A percentile compares a stretch with the other conserved stretches of the same genome.
These are phyloP conservation scores for Striga asiatica DNA, from an alignment of 257 asterid genomes.

Conservation along the genomic window DNA sequence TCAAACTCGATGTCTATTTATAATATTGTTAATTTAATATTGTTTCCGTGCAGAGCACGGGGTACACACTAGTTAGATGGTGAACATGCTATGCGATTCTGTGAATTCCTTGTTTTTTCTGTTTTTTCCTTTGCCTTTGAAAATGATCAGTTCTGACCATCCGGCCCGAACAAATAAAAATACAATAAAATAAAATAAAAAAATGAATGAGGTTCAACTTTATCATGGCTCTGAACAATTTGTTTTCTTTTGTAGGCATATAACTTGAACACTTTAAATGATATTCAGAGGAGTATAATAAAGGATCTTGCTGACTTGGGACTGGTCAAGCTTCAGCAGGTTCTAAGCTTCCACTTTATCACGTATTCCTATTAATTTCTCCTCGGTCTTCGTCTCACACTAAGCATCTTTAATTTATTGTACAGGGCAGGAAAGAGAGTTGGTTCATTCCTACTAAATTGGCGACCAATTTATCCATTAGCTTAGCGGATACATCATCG, in stretches of 20 bases:
- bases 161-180: too few relatives aligned
- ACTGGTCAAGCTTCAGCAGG: conserved; percentile 94
- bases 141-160: neutral
- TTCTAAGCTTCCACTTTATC: conserved; percentile 7
- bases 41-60: too few relatives aligned
- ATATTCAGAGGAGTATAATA: conserved; percentile 50
- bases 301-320: conserved; percentile 93
- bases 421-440: conserved; percentile 84
- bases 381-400: conserved; percentile 2
- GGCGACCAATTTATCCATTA: conserved; percentile 90
- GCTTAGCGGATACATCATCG: conserved; percentile 82
- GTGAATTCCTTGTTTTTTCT: neutral
- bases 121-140: neutral
- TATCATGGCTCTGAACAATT: conserved; percentile 12
- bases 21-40: too few relatives aligned
- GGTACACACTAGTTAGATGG: too few relatives aligned
- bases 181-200: too few relatives aligned
- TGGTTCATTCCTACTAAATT: conserved; percentile 97
- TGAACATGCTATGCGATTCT: neutral
- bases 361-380: too few relatives aligned
- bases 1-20: too few relatives aligned
- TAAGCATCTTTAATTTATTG: conserved; percentile 11
- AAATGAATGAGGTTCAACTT: conserved; percentile 11
- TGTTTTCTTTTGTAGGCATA: conserved; percentile 57
- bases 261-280: conserved; percentile 66